These are phyloP conservation scores for Nepenthes gracilis DNA, from an alignment of 148 eudicot genomes.

Conservation along the genomic window DNA sequence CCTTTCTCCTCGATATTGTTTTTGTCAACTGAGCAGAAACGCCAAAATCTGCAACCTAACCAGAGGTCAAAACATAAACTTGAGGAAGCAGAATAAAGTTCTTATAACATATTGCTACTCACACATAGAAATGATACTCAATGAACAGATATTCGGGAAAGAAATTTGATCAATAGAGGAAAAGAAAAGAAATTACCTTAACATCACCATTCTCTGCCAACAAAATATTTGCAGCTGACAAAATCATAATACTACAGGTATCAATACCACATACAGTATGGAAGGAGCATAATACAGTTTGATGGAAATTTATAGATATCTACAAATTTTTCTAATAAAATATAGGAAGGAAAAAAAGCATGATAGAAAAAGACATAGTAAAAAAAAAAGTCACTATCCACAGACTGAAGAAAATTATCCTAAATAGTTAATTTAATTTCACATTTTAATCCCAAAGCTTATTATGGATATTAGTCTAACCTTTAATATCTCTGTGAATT, in stretches of 20 bases:
- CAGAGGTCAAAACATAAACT: slow-evolving; percentile 12
- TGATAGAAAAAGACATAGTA: neutral
- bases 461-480: slow-evolving; percentile 13
- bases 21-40: slow-evolving; percentile 93
- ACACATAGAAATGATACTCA: neutral
- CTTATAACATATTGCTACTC: neutral
- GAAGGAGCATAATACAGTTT: slow-evolving; percentile 1
- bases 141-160: neutral
- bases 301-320: too few relatives aligned
- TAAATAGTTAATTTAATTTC: too few relatives aligned
- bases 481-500: slow-evolving; percentile 96
- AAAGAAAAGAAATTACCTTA: slow-evolving; percentile 40
- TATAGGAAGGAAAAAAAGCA: neutral
- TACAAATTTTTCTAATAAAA: too few relatives aligned
- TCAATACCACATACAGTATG: slow-evolving; percentile 10
- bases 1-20: slow-evolving; percentile 97
- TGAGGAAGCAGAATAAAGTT: neutral
- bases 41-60: slow-evolving; percentile 95
- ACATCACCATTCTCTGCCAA: slow-evolving; percentile 95
- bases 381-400: neutral
- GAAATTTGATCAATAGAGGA: neutral
- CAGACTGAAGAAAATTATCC: too few relatives aligned
- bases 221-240: slow-evolving; percentile 94
- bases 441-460: neutral
- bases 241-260: slow-evolving; percentile 11